Percentiles rank a stretch among this genome's conserved stretches.
phyloP scores from a whole-genome alignment of 139 green algal species.

The Microglena sp. region DNA sequence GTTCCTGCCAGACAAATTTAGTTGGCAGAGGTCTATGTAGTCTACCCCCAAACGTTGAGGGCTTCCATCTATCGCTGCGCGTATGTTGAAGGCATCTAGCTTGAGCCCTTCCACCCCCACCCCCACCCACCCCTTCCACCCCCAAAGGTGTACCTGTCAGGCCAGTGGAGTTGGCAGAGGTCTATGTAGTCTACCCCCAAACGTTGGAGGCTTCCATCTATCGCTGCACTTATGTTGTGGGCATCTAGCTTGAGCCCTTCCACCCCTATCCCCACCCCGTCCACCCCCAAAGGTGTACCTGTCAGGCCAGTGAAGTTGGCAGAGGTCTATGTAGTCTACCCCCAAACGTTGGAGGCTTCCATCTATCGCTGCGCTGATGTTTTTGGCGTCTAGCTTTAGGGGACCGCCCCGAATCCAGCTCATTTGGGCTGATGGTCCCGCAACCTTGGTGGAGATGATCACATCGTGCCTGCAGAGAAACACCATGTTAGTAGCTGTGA shows the following conservation, averaged over 20 bases:
- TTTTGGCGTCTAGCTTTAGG: conserved; percentile 34
- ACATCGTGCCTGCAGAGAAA: conserved; percentile 42
- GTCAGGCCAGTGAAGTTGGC: conserved; percentile 87
- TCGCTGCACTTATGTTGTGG: background rate
- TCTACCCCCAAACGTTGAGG: conserved; percentile 26
- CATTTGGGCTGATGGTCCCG: conserved; percentile 72
- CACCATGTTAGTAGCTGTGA: too few species aligned
- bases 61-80: background rate
- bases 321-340: conserved; percentile 86
- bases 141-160: too few species aligned
- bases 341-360: conserved; percentile 61
- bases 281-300: conserved; percentile 24
- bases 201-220: background rate
- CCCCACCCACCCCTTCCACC: too few species aligned
- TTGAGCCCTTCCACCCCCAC: background rate
- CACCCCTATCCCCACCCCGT: background rate
- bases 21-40: conserved; percentile 82
- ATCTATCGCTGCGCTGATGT: conserved; percentile 63
- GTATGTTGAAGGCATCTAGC: background rate
- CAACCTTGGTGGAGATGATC: conserved; percentile 65
- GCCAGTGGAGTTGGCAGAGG: conserved; percentile 86
- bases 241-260: background rate
- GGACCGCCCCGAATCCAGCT: conserved; percentile 72
- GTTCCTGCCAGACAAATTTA: conserved; percentile 89
- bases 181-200: conserved; percentile 72